A percentile compares a stretch with the other conserved stretches of the same genome.
These are phyloP conservation scores for Penicillium decumbens DNA, from an alignment of 2,329 filamentous ascomycete species.

Conservation along the genomic window DNA sequence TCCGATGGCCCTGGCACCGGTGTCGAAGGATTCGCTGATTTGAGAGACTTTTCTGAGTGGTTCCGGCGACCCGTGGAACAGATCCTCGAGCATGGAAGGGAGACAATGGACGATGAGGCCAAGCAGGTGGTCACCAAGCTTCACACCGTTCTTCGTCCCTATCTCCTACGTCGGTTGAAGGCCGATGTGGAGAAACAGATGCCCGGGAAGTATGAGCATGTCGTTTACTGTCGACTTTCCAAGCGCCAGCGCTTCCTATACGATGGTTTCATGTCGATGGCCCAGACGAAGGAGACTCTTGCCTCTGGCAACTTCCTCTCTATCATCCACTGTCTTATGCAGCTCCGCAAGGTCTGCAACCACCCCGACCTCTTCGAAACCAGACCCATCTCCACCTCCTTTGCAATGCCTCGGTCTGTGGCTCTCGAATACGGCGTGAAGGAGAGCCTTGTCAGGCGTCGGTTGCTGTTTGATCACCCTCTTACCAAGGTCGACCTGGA, in stretches of 20 bases:
- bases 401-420: conserved; percentile 80
- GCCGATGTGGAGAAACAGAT: conserved; percentile 98
- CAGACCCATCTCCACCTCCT: conserved; percentile 92
- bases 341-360: conserved; percentile 95
- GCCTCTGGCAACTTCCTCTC: conserved; percentile 93
- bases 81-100: conserved; percentile 88
- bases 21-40: conserved; percentile 82
- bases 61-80: conserved; percentile 93
- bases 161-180: conserved; percentile 84
- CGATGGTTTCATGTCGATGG: conserved; percentile 88
- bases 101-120: conserved; percentile 91
- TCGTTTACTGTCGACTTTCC: conserved; percentile 90
- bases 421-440: conserved; percentile 68
- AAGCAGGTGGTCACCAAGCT: conserved; percentile 87
- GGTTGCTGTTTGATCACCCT: conserved; percentile 58
- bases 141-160: conserved; percentile 88
- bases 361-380: conserved; percentile 97
- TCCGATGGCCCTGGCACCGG: conserved; percentile 69
- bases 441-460: conserved; percentile 64
- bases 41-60: conserved; percentile 95
- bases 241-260: conserved; percentile 94
- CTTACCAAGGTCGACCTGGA: conserved; percentile 65
- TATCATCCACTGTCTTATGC: conserved; percentile 98
- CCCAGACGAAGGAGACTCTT: conserved; percentile 82
- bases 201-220: conserved; percentile 95